Evolutionary conservation across 768 basidiomycete genomes (phyloP).

Genomic region (Termitomyces sp.): DNA sequence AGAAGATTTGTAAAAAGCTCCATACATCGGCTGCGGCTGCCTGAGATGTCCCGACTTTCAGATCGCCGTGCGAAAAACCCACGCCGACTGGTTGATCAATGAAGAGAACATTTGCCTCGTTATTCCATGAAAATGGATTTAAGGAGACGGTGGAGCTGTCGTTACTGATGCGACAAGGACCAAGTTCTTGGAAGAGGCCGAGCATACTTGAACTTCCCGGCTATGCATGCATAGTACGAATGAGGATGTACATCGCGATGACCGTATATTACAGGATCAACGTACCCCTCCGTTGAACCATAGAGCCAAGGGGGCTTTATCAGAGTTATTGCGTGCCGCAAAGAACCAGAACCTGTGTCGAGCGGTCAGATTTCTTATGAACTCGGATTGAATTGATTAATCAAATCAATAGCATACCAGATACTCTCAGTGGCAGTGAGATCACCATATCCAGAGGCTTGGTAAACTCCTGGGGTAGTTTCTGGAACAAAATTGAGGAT

Average conservation of each 20-base stretch:
- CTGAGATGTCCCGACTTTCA: conserved; percentile 46
- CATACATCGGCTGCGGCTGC: conserved; percentile 56
- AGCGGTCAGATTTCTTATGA: no score
- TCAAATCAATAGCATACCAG: conserved; percentile 32
- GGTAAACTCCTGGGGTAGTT: conserved; percentile 57
- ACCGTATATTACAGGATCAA: background rate
- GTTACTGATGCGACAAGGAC: conserved; percentile 67
- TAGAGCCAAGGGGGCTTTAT: conserved; percentile 56
- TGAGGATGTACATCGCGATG: background rate
- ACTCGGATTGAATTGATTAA: background rate
- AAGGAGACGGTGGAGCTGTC: conserved; percentile 43
- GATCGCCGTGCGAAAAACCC: conserved; percentile 57
- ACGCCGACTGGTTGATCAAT: conserved; percentile 63
- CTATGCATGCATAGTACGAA: conserved; percentile 16
- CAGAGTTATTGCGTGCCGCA: conserved; percentile 55
- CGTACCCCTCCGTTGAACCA: conserved; percentile 66
- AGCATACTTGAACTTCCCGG: conserved; percentile 56
- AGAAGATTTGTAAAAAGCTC: conserved; percentile 62
- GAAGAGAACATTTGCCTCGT: conserved; percentile 51
- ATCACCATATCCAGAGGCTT: conserved; percentile 65
- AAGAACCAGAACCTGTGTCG: conserved; percentile 64
- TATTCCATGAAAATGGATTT: conserved; percentile 60
- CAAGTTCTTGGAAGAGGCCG: conserved; percentile 71
- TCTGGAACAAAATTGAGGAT: conserved; percentile 27
- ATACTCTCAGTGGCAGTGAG: conserved; percentile 52